Conservation (phyloP, 768 basidiomycete species). For the Mycena metata region DNA sequence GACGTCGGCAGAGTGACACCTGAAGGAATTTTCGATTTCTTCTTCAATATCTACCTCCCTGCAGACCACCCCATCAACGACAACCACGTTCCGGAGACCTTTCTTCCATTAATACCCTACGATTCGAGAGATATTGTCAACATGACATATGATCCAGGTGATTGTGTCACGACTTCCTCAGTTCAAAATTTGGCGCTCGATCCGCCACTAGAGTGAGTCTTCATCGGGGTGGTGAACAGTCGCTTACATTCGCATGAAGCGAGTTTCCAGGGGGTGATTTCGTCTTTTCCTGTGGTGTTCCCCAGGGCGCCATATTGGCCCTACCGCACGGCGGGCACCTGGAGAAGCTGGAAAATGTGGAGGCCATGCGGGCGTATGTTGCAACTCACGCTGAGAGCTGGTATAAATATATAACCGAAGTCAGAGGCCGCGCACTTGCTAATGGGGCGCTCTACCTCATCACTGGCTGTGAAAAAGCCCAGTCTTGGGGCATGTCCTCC, state of each 20-base stretch:
- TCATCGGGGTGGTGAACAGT: too few species aligned
- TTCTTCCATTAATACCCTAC: constrained; percentile 23
- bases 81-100: constrained; percentile 43
- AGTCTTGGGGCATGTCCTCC: constrained; percentile 35
- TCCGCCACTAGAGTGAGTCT: too few species aligned
- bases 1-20: constrained; percentile 50
- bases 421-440: constrained; percentile 11
- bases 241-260: too few species aligned
- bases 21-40: constrained; percentile 47
- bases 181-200: too few species aligned
- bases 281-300: neutral
- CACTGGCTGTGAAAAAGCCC: constrained; percentile 39
- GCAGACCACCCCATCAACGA: constrained; percentile 42
- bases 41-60: constrained; percentile 51
- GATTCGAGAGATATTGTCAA: neutral
- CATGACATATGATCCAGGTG: neutral
- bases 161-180: too few species aligned
- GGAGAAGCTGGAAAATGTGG: constrained; percentile 19
- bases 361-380: constrained; percentile 24
- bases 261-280: constrained; percentile 5
- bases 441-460: constrained; percentile 36
- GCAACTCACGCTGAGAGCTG: constrained; percentile 31
- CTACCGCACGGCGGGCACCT: constrained; percentile 35
- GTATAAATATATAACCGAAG: constrained; percentile 32
- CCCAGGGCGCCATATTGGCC: constrained; percentile 33